Evolutionary conservation across 2,329 filamentous ascomycete genomes (phyloP).

Genomic region (Cladosporium sphaerospermum): DNA sequence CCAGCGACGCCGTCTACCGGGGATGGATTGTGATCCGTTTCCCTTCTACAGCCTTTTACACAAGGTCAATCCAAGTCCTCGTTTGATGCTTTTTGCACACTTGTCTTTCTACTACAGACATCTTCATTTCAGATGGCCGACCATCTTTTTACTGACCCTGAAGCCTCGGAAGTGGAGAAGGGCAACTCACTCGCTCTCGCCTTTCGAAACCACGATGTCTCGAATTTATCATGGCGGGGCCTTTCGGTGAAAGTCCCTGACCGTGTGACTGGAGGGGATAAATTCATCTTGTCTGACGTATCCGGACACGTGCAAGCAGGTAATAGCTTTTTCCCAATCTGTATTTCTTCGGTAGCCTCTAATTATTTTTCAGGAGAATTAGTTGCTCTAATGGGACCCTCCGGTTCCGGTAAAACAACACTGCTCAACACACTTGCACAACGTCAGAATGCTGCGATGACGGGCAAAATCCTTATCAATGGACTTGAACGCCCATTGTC

Average conservation of each 20-base stretch:
- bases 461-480: conserved; percentile 54
- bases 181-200: background rate
- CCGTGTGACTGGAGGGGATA: conserved; percentile 52
- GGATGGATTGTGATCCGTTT: too few relatives aligned
- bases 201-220: conserved; percentile 54
- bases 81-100: too few relatives aligned
- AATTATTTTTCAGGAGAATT: conserved; percentile 37
- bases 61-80: too few relatives aligned
- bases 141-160: too few relatives aligned
- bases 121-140: too few relatives aligned
- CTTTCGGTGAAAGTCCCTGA: conserved; percentile 65
- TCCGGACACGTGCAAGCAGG: conserved; percentile 48
- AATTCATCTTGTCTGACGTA: conserved; percentile 53
- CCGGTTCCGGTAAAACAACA: conserved; percentile 66
- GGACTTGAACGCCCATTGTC: conserved; percentile 34
- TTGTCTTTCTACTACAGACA: too few relatives aligned
- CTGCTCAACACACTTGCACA: conserved; percentile 70
- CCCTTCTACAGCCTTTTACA: too few relatives aligned
- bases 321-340: too few relatives aligned
- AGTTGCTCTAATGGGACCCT: conserved; percentile 72
- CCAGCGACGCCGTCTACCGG: too few relatives aligned
- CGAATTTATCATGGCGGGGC: conserved; percentile 56
- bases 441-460: conserved; percentile 44
- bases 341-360: too few relatives aligned
- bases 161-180: background rate